A percentile compares a stretch with the other conserved stretches of the same genome.
These are phyloP conservation scores for Citrus australasica DNA, from an alignment of 345 rosid species.

Conservation along the genomic window DNA sequence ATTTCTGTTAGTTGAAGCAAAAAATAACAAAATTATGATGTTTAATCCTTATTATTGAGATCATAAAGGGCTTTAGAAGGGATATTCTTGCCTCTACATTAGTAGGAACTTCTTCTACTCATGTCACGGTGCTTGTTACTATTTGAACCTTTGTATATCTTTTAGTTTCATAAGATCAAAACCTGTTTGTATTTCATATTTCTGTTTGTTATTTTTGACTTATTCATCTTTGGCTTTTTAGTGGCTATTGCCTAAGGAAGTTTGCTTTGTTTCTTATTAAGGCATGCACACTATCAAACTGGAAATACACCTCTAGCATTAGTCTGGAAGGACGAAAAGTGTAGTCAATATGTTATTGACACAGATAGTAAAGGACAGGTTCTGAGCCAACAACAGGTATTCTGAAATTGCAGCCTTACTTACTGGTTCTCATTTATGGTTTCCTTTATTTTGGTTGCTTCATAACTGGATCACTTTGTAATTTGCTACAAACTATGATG, in stretches of 20 bases:
- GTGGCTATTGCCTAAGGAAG: not conserved
- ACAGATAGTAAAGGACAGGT: conserved; percentile 85
- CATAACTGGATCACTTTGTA: not conserved
- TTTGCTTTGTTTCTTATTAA: conserved; percentile 27
- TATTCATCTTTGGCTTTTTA: conserved; percentile 8
- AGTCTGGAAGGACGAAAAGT: conserved; percentile 93
- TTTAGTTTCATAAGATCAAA: not conserved
- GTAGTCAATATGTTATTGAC: conserved; percentile 93
- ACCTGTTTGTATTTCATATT: not conserved
- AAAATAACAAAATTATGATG: not conserved
- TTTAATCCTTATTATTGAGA: not conserved
- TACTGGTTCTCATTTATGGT: conserved; percentile 5
- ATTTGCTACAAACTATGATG: not conserved
- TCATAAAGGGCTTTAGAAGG: not conserved
- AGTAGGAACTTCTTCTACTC: not conserved
- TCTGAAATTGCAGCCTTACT: conserved; percentile 10
- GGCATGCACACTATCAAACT: conserved; percentile 86
- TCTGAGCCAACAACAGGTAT: conserved; percentile 74
- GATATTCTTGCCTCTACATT: not conserved
- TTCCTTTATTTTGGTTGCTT: not conserved
- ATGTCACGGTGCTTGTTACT: not conserved
- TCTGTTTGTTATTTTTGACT: not conserved
- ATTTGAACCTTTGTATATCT: not conserved
- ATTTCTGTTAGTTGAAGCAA: conserved; percentile 3
- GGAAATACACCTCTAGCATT: conserved; percentile 92